Conservation (phyloP, 495 filamentous ascomycete genomes). For the Pyrenopolyporus hunteri region DNA sequence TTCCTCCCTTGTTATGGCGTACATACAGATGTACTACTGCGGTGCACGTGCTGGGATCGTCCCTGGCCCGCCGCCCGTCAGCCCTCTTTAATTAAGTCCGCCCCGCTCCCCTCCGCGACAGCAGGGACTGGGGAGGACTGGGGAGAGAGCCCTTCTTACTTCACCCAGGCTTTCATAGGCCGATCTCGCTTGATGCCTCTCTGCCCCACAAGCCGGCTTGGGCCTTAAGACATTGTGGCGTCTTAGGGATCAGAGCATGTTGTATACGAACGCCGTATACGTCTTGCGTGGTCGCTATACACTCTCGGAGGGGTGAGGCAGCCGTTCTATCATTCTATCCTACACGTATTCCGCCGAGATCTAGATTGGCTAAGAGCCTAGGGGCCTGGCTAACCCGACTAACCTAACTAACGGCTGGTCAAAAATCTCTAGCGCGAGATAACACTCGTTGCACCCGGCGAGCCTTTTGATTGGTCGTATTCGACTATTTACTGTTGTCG, state of each 20-base stretch:
- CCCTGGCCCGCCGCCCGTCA: slow-evolving; percentile 25
- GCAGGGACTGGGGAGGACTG: slow-evolving; percentile 20
- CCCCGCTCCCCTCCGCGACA: slow-evolving; percentile 34
- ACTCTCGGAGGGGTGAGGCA: slow-evolving; percentile 15
- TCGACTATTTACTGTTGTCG: slow-evolving; percentile 47
- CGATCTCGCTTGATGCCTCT: slow-evolving; percentile 4
- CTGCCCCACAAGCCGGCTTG: neutral
- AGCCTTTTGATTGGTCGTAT: slow-evolving; percentile 45
- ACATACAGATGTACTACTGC: slow-evolving; percentile 5
- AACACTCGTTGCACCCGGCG: slow-evolving; percentile 34
- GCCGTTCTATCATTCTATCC: slow-evolving; percentile 13
- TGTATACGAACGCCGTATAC: no score
- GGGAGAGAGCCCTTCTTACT: slow-evolving; percentile 1
- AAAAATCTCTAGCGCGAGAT: slow-evolving; percentile 42
- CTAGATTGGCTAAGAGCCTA: slow-evolving; percentile 31
- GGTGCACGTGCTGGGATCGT: slow-evolving; percentile 28
- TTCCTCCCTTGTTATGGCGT: slow-evolving; percentile 16
- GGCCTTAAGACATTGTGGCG: neutral
- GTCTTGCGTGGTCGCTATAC: slow-evolving; percentile 11
- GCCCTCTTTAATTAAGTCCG: slow-evolving; percentile 34
- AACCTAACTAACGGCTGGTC: slow-evolving; percentile 32
- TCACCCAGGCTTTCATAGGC: neutral
- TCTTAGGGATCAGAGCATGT: neutral
- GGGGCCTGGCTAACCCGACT: no score
- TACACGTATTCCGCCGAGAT: slow-evolving; percentile 35